Conservation (phyloP, 768 basidiomycete species). For the Daedaleopsis sinensis region DNA sequence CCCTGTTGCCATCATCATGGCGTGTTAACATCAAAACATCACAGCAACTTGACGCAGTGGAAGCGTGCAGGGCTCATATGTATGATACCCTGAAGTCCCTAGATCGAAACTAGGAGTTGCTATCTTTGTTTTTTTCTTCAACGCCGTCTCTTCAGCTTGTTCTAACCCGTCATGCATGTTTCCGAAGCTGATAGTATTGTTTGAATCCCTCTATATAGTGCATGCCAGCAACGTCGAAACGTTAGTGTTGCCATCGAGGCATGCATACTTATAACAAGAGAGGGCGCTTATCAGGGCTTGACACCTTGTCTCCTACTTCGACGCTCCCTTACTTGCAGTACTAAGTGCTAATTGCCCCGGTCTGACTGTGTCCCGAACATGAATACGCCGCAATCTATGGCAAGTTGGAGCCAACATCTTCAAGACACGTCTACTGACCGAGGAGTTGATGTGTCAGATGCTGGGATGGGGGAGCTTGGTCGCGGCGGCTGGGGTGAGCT, state of each 20-base stretch:
- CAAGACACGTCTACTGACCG: not conserved
- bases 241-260: too few relatives aligned
- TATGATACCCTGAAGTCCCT: constrained; percentile 19
- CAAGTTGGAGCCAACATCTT: not conserved
- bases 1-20: too few relatives aligned
- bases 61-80: constrained; percentile 23
- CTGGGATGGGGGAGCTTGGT: constrained; percentile 40
- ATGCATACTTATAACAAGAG: too few relatives aligned
- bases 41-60: constrained; percentile 23
- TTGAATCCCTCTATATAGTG: too few relatives aligned
- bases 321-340: not conserved
- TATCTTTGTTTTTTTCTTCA: not conserved
- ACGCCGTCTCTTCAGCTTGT: not conserved
- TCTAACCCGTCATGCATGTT: too few relatives aligned
- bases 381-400: constrained; percentile 21
- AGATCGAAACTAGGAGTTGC: constrained; percentile 24
- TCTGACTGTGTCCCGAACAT: not conserved
- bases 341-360: not conserved
- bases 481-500: constrained; percentile 39
- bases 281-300: too few relatives aligned
- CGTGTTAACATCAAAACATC: not conserved
- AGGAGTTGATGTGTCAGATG: constrained; percentile 22
- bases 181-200: too few relatives aligned
- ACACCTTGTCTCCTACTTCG: not conserved
- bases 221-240: too few relatives aligned